These are phyloP conservation scores for Helicostylum pulchrum DNA, from an alignment of 192 early-diverging fungal species.

Conservation along the genomic window DNA sequence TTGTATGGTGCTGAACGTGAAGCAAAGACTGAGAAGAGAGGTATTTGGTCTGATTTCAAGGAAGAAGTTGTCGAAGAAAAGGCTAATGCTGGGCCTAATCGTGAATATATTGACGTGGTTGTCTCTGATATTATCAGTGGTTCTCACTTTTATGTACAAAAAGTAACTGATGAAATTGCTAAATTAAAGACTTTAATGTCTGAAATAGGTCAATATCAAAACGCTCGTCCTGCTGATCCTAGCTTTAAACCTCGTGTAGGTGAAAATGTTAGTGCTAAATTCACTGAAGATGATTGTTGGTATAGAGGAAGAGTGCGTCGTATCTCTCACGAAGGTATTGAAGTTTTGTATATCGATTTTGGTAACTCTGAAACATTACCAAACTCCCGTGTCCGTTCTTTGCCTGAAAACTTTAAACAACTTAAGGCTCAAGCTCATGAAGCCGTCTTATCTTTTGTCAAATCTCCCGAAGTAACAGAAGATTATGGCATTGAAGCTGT, in stretches of 20 bases:
- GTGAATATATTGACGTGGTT: slow-evolving; percentile 75
- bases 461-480: slow-evolving; percentile 52
- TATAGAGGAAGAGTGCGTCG: slow-evolving; percentile 83
- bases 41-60: slow-evolving; percentile 67
- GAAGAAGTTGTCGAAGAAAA: slow-evolving; percentile 39
- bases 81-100: slow-evolving; percentile 49
- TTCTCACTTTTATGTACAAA: slow-evolving; percentile 61
- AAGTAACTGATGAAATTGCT: slow-evolving; percentile 52
- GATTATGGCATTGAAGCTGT: slow-evolving; percentile 80
- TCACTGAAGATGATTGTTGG: slow-evolving; percentile 86
- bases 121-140: slow-evolving; percentile 64
- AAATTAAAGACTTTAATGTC: slow-evolving; percentile 83
- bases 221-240: slow-evolving; percentile 29
- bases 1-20: slow-evolving; percentile 76
- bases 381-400: slow-evolving; percentile 64
- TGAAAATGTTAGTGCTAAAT: slow-evolving; percentile 78
- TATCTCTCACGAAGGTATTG: slow-evolving; percentile 56
- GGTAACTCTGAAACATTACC: slow-evolving; percentile 88
- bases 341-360: slow-evolving; percentile 90
- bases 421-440: slow-evolving; percentile 77
- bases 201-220: slow-evolving; percentile 68
- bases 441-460: slow-evolving; percentile 81
- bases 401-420: slow-evolving; percentile 68
- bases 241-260: slow-evolving; percentile 60
- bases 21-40: slow-evolving; percentile 66